A percentile compares a stretch with the other conserved stretches of the same genome.
These are phyloP conservation scores for Tolypocladium nubicola DNA, from an alignment of 2,329 filamentous ascomycete genomes.

Conservation along the genomic window DNA sequence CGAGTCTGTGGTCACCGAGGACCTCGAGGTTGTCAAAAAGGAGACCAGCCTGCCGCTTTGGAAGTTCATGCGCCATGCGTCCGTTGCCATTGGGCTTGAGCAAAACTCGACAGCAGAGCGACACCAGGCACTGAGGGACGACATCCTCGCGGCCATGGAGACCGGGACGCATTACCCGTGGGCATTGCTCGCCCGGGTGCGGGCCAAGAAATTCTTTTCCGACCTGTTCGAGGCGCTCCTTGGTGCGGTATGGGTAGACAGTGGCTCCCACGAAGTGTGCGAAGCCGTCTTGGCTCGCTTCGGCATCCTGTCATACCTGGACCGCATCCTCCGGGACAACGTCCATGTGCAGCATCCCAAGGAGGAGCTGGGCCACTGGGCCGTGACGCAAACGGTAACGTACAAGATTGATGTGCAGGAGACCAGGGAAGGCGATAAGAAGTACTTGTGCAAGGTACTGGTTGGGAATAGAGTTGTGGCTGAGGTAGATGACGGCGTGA, in stretches of 20 bases:
- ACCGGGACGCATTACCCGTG: slow-evolving; percentile 58
- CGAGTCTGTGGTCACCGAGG: slow-evolving; percentile 9
- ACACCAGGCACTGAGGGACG: slow-evolving; percentile 35
- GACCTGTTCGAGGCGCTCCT: slow-evolving; percentile 75
- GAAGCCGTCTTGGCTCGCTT: slow-evolving; percentile 47
- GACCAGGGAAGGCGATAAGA: slow-evolving; percentile 10
- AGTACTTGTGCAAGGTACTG: slow-evolving; percentile 34
- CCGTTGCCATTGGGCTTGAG: slow-evolving; percentile 32
- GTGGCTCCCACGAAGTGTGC: slow-evolving; percentile 50
- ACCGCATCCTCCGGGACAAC: slow-evolving; percentile 45
- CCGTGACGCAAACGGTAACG: slow-evolving; percentile 37
- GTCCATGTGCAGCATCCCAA: slow-evolving; percentile 56
- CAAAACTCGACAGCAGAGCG: slow-evolving; percentile 34
- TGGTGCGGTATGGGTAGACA: slow-evolving; percentile 79
- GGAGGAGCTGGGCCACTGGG: slow-evolving; percentile 53
- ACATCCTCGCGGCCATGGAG: slow-evolving; percentile 40
- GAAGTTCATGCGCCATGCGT: slow-evolving; percentile 57
- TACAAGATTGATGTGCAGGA: slow-evolving; percentile 34
- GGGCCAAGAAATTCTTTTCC: slow-evolving; percentile 67
- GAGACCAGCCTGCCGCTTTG: slow-evolving; percentile 40
- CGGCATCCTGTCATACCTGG: slow-evolving; percentile 55
- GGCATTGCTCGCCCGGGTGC: slow-evolving; percentile 55
- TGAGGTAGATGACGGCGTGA: slow-evolving; percentile 33
- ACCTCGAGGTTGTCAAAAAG: slow-evolving; percentile 9
- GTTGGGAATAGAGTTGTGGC: slow-evolving; percentile 37